Conservation (phyloP, 371 early-diverging fungal genomes). For the Blakeslea trispora region DNA sequence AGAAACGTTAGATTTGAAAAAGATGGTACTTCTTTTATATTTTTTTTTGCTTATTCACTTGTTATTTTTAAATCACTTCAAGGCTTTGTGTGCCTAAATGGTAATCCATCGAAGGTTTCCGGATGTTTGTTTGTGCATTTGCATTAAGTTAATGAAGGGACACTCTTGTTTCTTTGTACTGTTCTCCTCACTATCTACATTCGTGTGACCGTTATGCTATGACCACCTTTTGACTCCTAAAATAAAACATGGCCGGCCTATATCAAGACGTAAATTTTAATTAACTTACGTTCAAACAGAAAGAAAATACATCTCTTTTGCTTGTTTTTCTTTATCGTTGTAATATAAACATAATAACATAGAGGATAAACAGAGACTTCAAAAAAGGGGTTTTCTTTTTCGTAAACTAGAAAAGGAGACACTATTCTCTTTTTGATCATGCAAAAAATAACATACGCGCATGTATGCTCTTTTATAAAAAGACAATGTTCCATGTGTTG, state of each 20-base stretch:
- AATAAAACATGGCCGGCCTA: not conserved
- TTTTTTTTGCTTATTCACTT: not conserved
- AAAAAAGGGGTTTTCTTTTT: too few relatives aligned
- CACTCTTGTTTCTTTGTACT: slow-evolving; percentile 9
- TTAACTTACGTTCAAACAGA: too few relatives aligned
- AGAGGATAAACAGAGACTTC: not conserved
- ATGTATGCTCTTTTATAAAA: not conserved
- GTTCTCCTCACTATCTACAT: slow-evolving; percentile 10
- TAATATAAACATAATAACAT: not conserved
- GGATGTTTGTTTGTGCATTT: not conserved
- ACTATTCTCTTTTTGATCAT: slow-evolving; percentile 5
- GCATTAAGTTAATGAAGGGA: slow-evolving; percentile 21
- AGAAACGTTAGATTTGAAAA: not conserved
- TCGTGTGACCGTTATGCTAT: slow-evolving; percentile 10
- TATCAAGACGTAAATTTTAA: not conserved
- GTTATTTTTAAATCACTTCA: too few relatives aligned
- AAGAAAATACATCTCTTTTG: too few relatives aligned
- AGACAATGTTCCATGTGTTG: not conserved
- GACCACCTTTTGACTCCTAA: not conserved
- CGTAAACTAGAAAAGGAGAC: not conserved
- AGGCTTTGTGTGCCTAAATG: too few relatives aligned
- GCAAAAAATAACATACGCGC: not conserved
- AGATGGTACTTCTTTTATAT: not conserved
- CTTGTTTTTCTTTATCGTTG: not conserved
- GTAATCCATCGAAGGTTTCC: slow-evolving; percentile 1